Conservation (phyloP, 2,329 filamentous ascomycete species). For the Colletotrichum magnum region DNA sequence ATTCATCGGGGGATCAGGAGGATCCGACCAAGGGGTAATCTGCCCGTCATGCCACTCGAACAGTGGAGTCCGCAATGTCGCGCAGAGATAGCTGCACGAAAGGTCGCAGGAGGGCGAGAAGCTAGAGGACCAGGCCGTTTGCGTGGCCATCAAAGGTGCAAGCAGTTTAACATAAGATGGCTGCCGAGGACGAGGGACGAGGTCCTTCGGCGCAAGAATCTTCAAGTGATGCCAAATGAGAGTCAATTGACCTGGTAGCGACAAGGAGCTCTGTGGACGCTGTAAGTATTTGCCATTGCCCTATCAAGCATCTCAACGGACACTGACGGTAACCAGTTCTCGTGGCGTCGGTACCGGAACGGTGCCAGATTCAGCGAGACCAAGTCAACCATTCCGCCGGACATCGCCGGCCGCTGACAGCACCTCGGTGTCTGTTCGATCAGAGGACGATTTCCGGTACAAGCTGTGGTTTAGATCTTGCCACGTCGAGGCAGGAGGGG, state of each 20-base stretch:
- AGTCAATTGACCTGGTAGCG: not conserved
- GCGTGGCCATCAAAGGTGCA: not conserved
- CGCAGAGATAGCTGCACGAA: constrained; percentile 12
- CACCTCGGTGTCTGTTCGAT: constrained; percentile 3
- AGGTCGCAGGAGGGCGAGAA: not conserved
- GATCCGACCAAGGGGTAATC: constrained; percentile 29
- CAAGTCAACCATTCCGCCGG: constrained; percentile 3
- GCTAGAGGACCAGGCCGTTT: too few species aligned
- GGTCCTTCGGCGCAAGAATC: not conserved
- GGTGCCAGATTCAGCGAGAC: constrained; percentile 15
- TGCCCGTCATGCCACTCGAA: constrained; percentile 33
- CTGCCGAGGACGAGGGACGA: not conserved
- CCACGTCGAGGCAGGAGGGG: constrained; percentile 35
- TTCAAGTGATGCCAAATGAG: constrained; percentile 10
- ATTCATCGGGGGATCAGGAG: constrained; percentile 1
- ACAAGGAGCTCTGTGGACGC: not conserved
- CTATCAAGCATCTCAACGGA: constrained; percentile 9
- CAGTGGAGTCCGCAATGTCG: constrained; percentile 35
- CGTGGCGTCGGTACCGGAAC: not conserved
- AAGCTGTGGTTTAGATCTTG: constrained; percentile 37
- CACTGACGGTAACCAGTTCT: constrained; percentile 8
- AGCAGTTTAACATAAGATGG: not conserved
- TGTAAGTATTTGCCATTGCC: not conserved
- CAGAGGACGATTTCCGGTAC: constrained; percentile 32
- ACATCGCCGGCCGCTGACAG: constrained; percentile 1